Conservation (phyloP, 2,329 filamentous ascomycete genomes). For the Elsinoe arachidis region DNA sequence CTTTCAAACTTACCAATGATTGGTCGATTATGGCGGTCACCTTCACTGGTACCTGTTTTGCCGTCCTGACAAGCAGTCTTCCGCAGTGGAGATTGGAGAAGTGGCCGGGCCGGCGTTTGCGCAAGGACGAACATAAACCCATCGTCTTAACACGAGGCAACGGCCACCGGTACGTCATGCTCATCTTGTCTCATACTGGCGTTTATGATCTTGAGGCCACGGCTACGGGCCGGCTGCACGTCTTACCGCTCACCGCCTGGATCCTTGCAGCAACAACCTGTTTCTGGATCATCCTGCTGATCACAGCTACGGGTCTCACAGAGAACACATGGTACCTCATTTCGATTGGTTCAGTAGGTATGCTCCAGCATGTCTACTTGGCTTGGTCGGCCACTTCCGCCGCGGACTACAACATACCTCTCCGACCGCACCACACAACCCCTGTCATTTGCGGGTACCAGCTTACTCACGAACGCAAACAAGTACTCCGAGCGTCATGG, state of each 20-base stretch:
- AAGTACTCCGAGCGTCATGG: neutral
- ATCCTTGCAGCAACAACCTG: neutral
- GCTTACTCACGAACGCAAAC: no score
- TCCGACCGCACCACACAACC: neutral
- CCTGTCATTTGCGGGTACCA: neutral
- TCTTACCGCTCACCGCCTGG: neutral
- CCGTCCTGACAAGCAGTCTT: neutral
- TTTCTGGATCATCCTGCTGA: conserved; percentile 20
- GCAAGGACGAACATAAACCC: neutral
- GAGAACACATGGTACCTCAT: conserved; percentile 21
- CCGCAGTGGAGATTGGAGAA: neutral
- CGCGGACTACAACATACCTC: neutral
- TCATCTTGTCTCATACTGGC: neutral
- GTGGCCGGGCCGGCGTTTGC: neutral
- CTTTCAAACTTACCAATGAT: neutral
- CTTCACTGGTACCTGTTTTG: neutral
- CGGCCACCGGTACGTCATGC: neutral
- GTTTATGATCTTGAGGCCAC: neutral
- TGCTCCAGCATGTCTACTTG: conserved; percentile 16
- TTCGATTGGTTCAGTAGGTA: conserved; percentile 20
- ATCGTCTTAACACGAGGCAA: neutral
- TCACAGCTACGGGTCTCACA: conserved; percentile 17
- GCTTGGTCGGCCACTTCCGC: neutral
- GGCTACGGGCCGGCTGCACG: neutral
- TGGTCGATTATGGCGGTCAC: neutral